A percentile compares a stretch with the other conserved stretches of the same genome.
These are phyloP conservation scores for Plasmodium gaboni DNA, from an alignment of 169 alveolate genomes.

Conservation along the genomic window DNA sequence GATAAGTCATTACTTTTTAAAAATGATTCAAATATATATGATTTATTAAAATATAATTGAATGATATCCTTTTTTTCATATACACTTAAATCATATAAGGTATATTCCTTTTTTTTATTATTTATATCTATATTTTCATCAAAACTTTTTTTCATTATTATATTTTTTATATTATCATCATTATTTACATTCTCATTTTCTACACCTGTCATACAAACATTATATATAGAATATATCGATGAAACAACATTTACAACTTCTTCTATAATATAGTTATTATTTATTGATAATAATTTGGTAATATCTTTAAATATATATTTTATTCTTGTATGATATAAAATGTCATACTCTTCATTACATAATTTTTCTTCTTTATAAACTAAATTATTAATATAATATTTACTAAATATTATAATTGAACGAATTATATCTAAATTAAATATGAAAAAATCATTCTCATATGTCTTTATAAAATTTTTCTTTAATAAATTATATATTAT, in stretches of 20 bases:
- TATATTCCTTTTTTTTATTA: not conserved
- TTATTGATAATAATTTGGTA: constrained; percentile 25
- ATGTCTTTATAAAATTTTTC: constrained; percentile 55
- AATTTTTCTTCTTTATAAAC: constrained; percentile 52
- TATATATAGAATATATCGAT: constrained; percentile 27
- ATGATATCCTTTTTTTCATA: constrained; percentile 39
- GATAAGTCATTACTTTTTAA: constrained; percentile 2
- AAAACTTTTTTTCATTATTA: not conserved
- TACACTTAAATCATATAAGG: constrained; percentile 10
- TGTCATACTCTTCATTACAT: constrained; percentile 69
- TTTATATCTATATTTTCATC: not conserved
- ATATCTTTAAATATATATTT: constrained; percentile 74
- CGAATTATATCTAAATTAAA: constrained; percentile 17
- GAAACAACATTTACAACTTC: constrained; percentile 55
- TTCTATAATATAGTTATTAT: constrained; percentile 23
- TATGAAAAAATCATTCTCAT: constrained; percentile 12
- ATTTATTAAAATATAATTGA: constrained; percentile 46
- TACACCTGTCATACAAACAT: not conserved
- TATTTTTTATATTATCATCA: constrained; percentile 8
- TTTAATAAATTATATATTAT: constrained; percentile 70
- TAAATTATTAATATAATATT: constrained; percentile 49
- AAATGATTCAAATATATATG: constrained; percentile 46
- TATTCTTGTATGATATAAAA: constrained; percentile 61
- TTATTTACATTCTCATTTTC: not conserved
- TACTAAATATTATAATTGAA: constrained; percentile 36